phyloP scores from a whole-genome alignment of 1,284 basidiomycete species.

The Calocybe gambosa region DNA sequence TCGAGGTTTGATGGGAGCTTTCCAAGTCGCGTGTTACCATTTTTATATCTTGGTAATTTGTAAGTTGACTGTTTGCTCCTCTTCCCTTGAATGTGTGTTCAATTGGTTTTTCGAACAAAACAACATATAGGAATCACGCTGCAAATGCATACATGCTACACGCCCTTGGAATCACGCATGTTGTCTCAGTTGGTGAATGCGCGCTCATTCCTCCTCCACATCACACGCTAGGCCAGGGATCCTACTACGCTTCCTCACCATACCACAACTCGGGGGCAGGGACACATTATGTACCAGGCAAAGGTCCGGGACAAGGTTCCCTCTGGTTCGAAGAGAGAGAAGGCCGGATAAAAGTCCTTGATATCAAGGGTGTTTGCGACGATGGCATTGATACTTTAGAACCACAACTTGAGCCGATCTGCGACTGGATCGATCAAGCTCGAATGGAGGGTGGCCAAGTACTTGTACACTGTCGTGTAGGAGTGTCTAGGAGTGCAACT shows the following conservation, averaged over 20 bases:
- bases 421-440: constrained; percentile 91
- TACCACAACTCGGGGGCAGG: constrained; percentile 22
- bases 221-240: constrained; percentile 21
- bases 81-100: constrained; percentile 5
- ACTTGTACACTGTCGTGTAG: constrained; percentile 94
- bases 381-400: constrained; percentile 95
- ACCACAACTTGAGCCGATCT: constrained; percentile 81
- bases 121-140: constrained; percentile 70
- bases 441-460: constrained; percentile 80
- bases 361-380: constrained; percentile 87
- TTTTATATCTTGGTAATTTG: constrained; percentile 94
- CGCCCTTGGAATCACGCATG: constrained; percentile 94
- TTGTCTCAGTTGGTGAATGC: constrained; percentile 95
- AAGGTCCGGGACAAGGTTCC: constrained; percentile 58
- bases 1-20: constrained; percentile 92
- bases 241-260: constrained; percentile 9
- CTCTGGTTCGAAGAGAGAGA: constrained; percentile 84
- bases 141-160: constrained; percentile 94
- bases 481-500: constrained; percentile 89
- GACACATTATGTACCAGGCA: constrained; percentile 37
- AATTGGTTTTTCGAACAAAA: constrained; percentile 3
- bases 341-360: constrained; percentile 82
- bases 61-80: constrained; percentile 36
- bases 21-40: constrained; percentile 89
- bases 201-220: constrained; percentile 70